Base-by-base conservation (phyloP, 208 protist genomes). In the Leishmania tarentolae region DNA sequence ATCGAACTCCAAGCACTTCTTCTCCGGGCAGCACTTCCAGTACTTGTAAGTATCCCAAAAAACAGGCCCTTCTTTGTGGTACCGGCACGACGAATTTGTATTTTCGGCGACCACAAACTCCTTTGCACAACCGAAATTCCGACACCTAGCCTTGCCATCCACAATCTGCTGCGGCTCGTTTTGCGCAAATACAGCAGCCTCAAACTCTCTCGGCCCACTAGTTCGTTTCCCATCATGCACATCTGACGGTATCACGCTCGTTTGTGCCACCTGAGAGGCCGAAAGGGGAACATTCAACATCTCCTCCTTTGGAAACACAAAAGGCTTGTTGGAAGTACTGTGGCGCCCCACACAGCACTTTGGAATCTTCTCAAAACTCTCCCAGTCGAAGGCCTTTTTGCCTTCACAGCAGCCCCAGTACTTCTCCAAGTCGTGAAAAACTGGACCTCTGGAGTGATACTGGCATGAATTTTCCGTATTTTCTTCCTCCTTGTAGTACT, bases 11-110 rank as follows among this genome's bases (percentile, higher is more conserved):
- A 87, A 82, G 56, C 91, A 89, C 72, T 96, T 95, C 78, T 95
- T 94, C 24, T 93, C 77, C 35, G 93, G 90, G 70, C 94, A 97
- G 83, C 94, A 97, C 78, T 94, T 94, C 93, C 94, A 97, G 79
- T 97, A 97, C 76, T 95, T 95, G 75, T 95, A 94, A 9, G 92
- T 96, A 57, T 97, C 93, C 89, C 91, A 95, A 59, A 96, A 96
- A 3, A 97, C 93, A 35, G 94, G 93, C 15, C 94, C 94, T 6
- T 85, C 88, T 46, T 85, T 89, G 84, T 97, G 94, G 59, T 91
- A 94, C 15, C 50, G 80, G 69, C 94, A 97, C 24, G 92, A 86
- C 0, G 76, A 89, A 11, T 87, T 77, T 28, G 81, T 80, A 81
- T 97, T 97, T 13, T 97, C 93, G 0, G 79, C 79, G 15, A 96